Evolutionary conservation across 2,329 filamentous ascomycete species (phyloP).

Genomic region (Colletotrichum sublineola): DNA sequence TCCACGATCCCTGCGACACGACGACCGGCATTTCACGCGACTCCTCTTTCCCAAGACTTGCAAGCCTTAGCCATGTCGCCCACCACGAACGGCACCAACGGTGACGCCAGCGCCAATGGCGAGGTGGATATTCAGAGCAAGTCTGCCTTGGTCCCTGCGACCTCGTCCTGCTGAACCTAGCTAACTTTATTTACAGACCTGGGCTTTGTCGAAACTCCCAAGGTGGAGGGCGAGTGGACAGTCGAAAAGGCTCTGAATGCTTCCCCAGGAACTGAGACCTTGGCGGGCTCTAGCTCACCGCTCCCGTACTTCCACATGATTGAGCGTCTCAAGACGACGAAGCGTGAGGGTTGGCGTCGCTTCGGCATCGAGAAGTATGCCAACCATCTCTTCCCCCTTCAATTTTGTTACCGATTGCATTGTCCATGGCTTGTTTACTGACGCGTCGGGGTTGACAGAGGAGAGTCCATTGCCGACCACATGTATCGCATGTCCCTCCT

Average conservation of each 20-base stretch:
- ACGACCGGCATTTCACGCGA: neutral
- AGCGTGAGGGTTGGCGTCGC: slow-evolving; percentile 94
- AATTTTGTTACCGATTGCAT: neutral
- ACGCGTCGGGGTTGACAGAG: slow-evolving; percentile 56
- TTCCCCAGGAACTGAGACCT: slow-evolving; percentile 55
- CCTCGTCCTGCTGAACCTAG: neutral
- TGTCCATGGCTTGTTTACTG: neutral
- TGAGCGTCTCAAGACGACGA: slow-evolving; percentile 94
- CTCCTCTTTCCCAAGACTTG: neutral
- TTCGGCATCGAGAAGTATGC: slow-evolving; percentile 78
- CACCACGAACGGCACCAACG: slow-evolving; percentile 22
- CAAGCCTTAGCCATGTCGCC: slow-evolving; percentile 19
- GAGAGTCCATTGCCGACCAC: slow-evolving; percentile 96
- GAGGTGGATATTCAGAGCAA: slow-evolving; percentile 39
- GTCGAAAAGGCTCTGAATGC: slow-evolving; percentile 44
- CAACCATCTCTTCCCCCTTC: neutral
- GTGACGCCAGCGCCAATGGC: slow-evolving; percentile 16
- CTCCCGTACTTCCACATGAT: slow-evolving; percentile 95
- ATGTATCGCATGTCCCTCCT: slow-evolving; percentile 99
- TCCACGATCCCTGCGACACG: neutral
- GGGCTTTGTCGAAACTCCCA: slow-evolving; percentile 44
- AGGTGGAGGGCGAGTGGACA: slow-evolving; percentile 46
- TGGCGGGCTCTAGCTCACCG: slow-evolving; percentile 76
- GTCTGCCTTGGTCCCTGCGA: neutral
- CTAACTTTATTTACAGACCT: slow-evolving; percentile 41